Evolutionary conservation across 345 rosid species (phyloP), one percentile per base, ranked within the genome.

Genomic region (Hibiscus tridactylites): DNA sequence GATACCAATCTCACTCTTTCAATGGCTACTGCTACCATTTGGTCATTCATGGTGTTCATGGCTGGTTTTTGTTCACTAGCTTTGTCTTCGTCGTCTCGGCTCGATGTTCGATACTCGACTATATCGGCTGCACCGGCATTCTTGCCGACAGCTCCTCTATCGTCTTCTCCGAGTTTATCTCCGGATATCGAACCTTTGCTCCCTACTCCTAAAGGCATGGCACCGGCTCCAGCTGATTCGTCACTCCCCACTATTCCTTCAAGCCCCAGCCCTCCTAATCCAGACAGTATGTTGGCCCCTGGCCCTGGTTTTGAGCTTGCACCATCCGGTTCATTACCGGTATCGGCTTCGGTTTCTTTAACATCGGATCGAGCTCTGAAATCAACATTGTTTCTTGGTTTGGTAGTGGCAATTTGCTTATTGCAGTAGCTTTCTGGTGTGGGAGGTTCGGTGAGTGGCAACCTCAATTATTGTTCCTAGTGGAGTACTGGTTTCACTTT

Each of bases 261-360:
- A 35, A 91, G 80, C 77, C 91, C 86, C 3, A 91, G 94, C 79
- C 97, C 97, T 12, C 97, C 94, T 28, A 91, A 91, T 72, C 97
- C 94, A 2, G 92, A 88, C 73, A 2, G n/a, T 31, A 50, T 52
- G 17, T 66, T 61, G 0, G 78, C 87, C 65, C 86, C 83, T n/a
- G 84, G 76, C 1, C 89, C 90, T 35, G 74, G 42, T 59, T 37
- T 71, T 4, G 79, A 74, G 0, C 68, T 76, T 65, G 71, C 90
- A 12, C 94, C 94, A n/a, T 72, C 80, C 7, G 85, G 72, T 67
- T 68, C 71, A 4, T 73, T 80, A 66, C 86, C 89, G 0, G 73
- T 49, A 46, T 80, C 92, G 29, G 65, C 81, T 57, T 77, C 93
- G 7, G 68, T 76, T 67, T 79, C 78, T 56, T 28, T 65, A 67